Base-by-base conservation (phyloP, 1,284 basidiomycete genomes). In the Sanghuangporus sanghuang region DNA sequence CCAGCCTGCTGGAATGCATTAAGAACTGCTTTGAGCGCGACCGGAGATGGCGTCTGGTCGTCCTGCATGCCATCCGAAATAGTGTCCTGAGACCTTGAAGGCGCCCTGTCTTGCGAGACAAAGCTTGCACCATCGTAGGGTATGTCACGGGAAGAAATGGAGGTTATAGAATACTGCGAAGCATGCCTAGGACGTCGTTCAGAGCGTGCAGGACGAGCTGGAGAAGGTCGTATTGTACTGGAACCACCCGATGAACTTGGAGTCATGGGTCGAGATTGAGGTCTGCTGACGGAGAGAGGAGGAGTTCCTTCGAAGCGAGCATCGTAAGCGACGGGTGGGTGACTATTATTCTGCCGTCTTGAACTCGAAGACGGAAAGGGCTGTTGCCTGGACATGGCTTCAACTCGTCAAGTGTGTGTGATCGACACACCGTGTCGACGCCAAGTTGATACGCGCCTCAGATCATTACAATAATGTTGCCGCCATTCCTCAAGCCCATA, bases 1-100 rank as follows among this genome's bases (percentile, higher is more conserved):
- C 86, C 84, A 8, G 85, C 85, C 61, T 81, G 80, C 70, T 85
- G 83, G 72, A 92, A 92, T 36, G 89, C 87, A 64, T 85, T 81
- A 71, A 88, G 74, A 18, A 81, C 82, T 49, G 79, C 79, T n/a
- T 76, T 75, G 46, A 90, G 70, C 7, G 82, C 74, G 7, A 77
- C 75, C 46, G 84, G 80, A n/a, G 82, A 79, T 16, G 59, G 32
- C 12, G 38, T 35, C 48, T 55, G 53, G 9, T 38, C 2, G 9
- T 62, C 64, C 12, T 57, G 27, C n/a, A 40, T n/a, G 23, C 54
- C 48, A 55, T 63, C 75, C 63, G 77, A 75, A 50, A 76, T 74
- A 6, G 71, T 69, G 9, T 68, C 57, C 18, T 72, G 70, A 64
- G 76, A 75, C 67, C 75, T 72, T 18, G 77, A 69, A 48, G 69